Base-by-base conservation (phyloP, 768 basidiomycete species). In the Tephrocybe sp. region DNA sequence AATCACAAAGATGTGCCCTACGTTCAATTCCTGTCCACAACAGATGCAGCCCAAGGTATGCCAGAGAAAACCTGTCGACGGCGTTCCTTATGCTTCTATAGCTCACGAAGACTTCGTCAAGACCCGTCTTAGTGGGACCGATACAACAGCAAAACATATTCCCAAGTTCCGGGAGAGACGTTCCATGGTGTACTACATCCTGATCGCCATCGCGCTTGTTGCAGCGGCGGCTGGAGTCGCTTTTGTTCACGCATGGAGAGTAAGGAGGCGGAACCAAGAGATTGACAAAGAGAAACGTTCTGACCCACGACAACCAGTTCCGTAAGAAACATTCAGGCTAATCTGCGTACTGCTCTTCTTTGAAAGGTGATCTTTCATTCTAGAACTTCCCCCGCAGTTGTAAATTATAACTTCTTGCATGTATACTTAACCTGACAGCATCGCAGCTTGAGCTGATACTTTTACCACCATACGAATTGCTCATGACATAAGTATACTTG, bases 21-120 rank as follows among this genome's bases (percentile, higher is more conserved):
- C 67, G 70, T 87, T 35, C 87, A 89, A 58, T 66, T 89, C 13
- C 72, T 84, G 35, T 74, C 84, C 0, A 69, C 71, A 8, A 87
- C 86, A 43, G 68, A 80, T 54, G 60, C 66, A 24, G 57, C 70
- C 4, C 64, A 73, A 68, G 69, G 76, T 73, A 12, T 15, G 53
- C 36, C n/a, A n/a, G n/a, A n/a, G n/a, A n/a, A n/a, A n/a, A n/a
- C n/a, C 15, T 44, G 28, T 62, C 57, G 32, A 27, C 30, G 15
- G 30, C 13, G 9, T 24, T 26, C 21, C n/a, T 44, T 42, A 22
- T 12, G 5, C 2, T 21, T 26, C 18, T 36, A 18, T 53, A 69
- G 67, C 70, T 5, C 72, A 79, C 56, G 19, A 51, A 16, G 69
- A 69, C 54, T 71, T 73, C 53, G 69, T 73, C 15, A 55, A 64